These are phyloP conservation scores for Coffea humblotiana DNA, from an alignment of 305 asterid genomes.

Conservation along the genomic window DNA sequence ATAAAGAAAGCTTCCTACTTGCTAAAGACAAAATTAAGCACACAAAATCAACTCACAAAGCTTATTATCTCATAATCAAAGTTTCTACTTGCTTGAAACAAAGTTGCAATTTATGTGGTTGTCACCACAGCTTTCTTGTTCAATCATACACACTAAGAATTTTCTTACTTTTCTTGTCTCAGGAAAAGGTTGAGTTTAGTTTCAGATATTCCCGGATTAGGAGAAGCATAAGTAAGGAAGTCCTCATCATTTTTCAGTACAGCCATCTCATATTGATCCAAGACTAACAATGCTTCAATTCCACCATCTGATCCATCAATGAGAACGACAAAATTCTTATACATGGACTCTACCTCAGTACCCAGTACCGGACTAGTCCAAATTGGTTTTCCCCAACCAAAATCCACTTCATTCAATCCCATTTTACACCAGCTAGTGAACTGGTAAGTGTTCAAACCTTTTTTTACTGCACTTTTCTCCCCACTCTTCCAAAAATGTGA, in stretches of 20 bases:
- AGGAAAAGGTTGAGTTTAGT: too few relatives aligned
- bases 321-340: neutral
- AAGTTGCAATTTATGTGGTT: too few relatives aligned
- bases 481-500: neutral
- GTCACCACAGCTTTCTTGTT: too few relatives aligned
- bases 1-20: too few relatives aligned
- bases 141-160: too few relatives aligned
- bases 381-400: neutral
- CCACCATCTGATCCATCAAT: neutral
- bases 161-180: too few relatives aligned
- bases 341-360: neutral
- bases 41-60: too few relatives aligned
- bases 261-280: conserved; percentile 1
- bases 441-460: neutral
- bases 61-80: too few relatives aligned
- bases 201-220: neutral
- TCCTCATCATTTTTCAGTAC: neutral
- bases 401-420: conserved; percentile 3
- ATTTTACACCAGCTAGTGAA: neutral
- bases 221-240: conserved; percentile 6
- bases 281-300: conserved; percentile 3
- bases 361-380: neutral
- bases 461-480: neutral
- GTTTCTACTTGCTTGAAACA: too few relatives aligned
- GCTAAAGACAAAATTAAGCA: too few relatives aligned